phyloP scores from a whole-genome alignment of 352 stramenopile genomes.

The Pythium myriotylum region DNA sequence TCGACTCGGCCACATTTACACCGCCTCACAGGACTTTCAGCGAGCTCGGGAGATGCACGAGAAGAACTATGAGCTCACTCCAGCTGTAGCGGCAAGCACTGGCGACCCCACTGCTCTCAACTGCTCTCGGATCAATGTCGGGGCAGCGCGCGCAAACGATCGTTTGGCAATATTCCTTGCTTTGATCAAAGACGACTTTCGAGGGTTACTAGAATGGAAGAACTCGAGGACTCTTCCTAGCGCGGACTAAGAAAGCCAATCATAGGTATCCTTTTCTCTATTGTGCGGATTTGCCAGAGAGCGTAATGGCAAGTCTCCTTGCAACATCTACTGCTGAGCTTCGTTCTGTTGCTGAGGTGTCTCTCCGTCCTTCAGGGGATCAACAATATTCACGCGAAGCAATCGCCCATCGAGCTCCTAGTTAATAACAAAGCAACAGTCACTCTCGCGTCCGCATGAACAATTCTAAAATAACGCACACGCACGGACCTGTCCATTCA shows the following conservation, averaged over 20 bases:
- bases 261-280: too few species aligned
- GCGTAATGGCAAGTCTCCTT: not conserved
- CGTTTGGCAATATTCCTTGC: constrained; percentile 60
- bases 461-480: not conserved
- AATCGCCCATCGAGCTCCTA: constrained; percentile 73
- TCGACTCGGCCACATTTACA: constrained; percentile 87
- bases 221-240: constrained; percentile 64
- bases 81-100: constrained; percentile 43
- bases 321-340: not conserved
- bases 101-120: constrained; percentile 56
- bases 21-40: constrained; percentile 73
- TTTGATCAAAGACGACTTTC: constrained; percentile 72
- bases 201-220: constrained; percentile 77
- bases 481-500: constrained; percentile 70
- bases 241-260: constrained; percentile 41
- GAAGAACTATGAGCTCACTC: constrained; percentile 88
- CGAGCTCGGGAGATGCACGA: constrained; percentile 88
- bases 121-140: constrained; percentile 67
- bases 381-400: constrained; percentile 76
- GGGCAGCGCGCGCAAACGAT: constrained; percentile 70
- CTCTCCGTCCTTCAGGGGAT: constrained; percentile 36
- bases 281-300: not conserved
- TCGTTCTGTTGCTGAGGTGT: not conserved
- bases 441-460: too few species aligned
- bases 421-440: too few species aligned